Evolutionary conservation across 164 flowering plant species (phyloP).

Genomic region (Kalanchoe fedtschenkoi): DNA sequence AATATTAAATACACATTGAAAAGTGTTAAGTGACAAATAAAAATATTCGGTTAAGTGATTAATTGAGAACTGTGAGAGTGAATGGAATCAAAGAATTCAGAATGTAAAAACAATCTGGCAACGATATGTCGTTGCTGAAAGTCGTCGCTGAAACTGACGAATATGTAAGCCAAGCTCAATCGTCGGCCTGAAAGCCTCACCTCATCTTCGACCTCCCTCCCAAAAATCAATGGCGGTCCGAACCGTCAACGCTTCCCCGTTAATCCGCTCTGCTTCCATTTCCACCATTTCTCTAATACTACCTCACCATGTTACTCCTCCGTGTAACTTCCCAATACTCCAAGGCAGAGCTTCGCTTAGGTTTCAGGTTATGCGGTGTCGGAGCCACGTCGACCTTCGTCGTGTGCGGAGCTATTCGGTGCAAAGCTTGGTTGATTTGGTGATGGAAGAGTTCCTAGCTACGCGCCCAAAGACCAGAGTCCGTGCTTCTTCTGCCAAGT

Average conservation of each 20-base stretch:
- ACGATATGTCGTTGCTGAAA: no score
- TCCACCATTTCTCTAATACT: constrained; percentile 26
- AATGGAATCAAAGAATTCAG: no score
- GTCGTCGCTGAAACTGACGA: no score
- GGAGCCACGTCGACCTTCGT: constrained; percentile 4
- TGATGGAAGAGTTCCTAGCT: constrained; percentile 29
- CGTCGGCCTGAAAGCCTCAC: no score
- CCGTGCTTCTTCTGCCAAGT: constrained; percentile 32
- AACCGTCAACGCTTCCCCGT: constrained; percentile 32
- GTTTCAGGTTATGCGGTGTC: constrained; percentile 10
- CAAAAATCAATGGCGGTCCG: constrained; percentile 42
- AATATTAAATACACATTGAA: no score
- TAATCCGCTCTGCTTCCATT: constrained; percentile 34
- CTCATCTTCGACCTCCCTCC: neutral
- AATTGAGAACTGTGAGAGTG: no score
- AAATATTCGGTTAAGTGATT: no score
- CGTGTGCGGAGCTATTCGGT: constrained; percentile 17
- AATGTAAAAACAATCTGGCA: no score
- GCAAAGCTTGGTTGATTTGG: constrained; percentile 38
- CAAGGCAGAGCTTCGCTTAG: constrained; percentile 10
- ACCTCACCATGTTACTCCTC: constrained; percentile 12
- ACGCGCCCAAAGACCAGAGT: constrained; percentile 18
- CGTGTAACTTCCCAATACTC: constrained; percentile 7
- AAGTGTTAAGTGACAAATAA: no score
- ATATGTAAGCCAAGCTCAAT: no score